Evolutionary conservation across 768 basidiomycete species (phyloP).

Genomic region (Boletus rubroflammeus): DNA sequence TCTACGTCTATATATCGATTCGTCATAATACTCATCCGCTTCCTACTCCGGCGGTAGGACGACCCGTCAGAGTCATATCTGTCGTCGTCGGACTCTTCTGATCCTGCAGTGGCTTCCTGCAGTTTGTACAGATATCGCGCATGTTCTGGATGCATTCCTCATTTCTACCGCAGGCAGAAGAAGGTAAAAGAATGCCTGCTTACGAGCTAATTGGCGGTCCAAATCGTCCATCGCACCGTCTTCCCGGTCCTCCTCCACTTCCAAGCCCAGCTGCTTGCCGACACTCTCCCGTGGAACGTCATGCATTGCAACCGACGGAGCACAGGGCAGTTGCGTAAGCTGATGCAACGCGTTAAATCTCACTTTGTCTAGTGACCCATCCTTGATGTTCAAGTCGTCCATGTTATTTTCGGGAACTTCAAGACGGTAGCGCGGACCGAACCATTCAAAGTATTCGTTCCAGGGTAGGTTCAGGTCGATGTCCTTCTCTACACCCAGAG

Average conservation of each 20-base stretch:
- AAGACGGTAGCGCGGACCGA: constrained; percentile 89
- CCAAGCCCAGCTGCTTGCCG: constrained; percentile 57
- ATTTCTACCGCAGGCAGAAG: background rate
- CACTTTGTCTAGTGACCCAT: constrained; percentile 76
- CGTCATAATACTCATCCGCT: constrained; percentile 68
- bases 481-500: constrained; percentile 78
- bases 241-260: constrained; percentile 41
- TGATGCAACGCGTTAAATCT: constrained; percentile 60
- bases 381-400: constrained; percentile 86
- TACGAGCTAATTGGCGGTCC: constrained; percentile 70
- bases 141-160: constrained; percentile 45
- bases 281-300: constrained; percentile 74
- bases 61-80: constrained; percentile 51
- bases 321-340: constrained; percentile 57
- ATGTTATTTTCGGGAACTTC: constrained; percentile 92
- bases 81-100: constrained; percentile 48
- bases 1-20: constrained; percentile 54
- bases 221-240: constrained; percentile 49
- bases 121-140: constrained; percentile 60
- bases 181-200: constrained; percentile 25
- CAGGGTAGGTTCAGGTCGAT: constrained; percentile 78
- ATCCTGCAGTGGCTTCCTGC: constrained; percentile 46
- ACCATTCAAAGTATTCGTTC: constrained; percentile 96
- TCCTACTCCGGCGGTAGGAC: constrained; percentile 37
- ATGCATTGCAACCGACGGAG: constrained; percentile 85